Evolutionary conservation across 176 grass and related monocot species (phyloP), one percentile per base, ranked within the genome.

Genomic region (Musa itinerans): DNA sequence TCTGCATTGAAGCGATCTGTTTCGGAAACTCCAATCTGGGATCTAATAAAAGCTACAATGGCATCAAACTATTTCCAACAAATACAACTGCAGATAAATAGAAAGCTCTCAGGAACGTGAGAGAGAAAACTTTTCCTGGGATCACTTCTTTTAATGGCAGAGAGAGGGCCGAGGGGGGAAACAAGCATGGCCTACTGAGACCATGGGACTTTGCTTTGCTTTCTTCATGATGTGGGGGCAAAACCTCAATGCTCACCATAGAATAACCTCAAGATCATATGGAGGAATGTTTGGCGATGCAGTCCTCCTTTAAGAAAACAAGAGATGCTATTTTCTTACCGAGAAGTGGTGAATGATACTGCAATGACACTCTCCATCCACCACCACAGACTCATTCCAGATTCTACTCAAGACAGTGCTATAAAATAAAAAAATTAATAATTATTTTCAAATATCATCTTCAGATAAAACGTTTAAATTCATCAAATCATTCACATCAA

Each of bases 201-300:
- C 29, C 16, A 20, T 69, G 67, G 14, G n/a, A 50, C 67, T 69
- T 27, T 2, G 48, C 12, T 13, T 69, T 49, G 15, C 67, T 69
- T 69, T 69, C 67, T 69, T 69, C 25, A 61, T 61, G 15, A 61
- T 61, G 67, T 69, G 67, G 67, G 67, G 67, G 29, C 29, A 43
- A 20, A 9, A 43, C 17, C 24, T 34, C 29, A 69, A 24, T 43
- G 34, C 67, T 68, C 25, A 5, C 25, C 26, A 14, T 7, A 68
- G 25, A 34, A 48, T 9, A 48, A 29, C 7, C 65, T 50, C 34
- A 50, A 69, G 24, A 50, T 11, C 29, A 69, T 69, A 43, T 20
- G 24, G 67, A 50, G 67, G 50, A 69, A 9, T 16, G 67, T 50
- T 29, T 50, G 4, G 34, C 0, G 8, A 10, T 69, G 29, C 34